Conservation (phyloP, 306 rosid species). For the Adenanthera pavonina region DNA sequence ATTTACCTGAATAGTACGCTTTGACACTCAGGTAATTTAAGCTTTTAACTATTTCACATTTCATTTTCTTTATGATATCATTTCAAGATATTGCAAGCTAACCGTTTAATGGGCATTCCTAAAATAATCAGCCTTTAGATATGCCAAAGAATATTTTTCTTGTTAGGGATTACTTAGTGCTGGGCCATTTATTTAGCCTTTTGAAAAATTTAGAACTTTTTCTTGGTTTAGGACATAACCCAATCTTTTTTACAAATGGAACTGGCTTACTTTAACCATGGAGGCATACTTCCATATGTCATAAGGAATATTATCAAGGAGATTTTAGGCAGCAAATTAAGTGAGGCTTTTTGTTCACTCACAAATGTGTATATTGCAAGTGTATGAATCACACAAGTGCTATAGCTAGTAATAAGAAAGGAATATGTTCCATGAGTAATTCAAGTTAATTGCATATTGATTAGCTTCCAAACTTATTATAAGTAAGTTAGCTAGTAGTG, state of each 20-base stretch:
- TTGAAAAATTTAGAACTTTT: background rate
- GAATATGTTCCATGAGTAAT: too few species aligned
- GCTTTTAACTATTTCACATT: background rate
- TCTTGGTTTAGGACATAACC: background rate
- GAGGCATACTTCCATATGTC: too few species aligned
- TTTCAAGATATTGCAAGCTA: background rate
- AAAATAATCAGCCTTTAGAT: background rate
- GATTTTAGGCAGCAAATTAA: background rate
- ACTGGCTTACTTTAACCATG: conserved; percentile 74
- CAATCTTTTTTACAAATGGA: conserved; percentile 63
- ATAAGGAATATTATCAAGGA: conserved; percentile 45
- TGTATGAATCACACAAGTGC: too few species aligned
- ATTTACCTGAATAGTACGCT: conserved; percentile 80
- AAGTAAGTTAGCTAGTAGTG: too few species aligned
- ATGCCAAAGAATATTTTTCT: background rate
- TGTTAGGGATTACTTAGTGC: conserved; percentile 41
- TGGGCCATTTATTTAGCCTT: conserved; percentile 47
- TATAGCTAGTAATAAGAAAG: too few species aligned
- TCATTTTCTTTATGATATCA: background rate
- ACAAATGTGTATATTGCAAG: too few species aligned
- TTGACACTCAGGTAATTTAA: conserved; percentile 83
- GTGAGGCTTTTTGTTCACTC: too few species aligned
- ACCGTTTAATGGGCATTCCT: too few species aligned
- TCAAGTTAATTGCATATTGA: too few species aligned
- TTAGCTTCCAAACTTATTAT: too few species aligned